Evolutionary conservation across 805 yeast genomes (phyloP), one percentile per base, ranked within the genome.

Genomic region (Clavispora carvajalis): DNA sequence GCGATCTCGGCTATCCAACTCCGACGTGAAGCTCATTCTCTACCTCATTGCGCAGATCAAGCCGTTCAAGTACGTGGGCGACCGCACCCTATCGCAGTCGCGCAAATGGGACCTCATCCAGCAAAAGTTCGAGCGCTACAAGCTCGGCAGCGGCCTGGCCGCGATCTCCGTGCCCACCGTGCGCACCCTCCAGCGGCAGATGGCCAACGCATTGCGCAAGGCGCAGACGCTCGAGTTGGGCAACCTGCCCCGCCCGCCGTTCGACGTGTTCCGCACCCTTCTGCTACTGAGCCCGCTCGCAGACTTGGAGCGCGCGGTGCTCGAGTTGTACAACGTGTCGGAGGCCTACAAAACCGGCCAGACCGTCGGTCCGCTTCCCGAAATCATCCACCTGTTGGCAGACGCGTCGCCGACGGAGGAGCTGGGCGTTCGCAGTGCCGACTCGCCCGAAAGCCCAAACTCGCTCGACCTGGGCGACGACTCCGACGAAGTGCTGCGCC

Each of bases 11-110:
- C 46, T 64, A 30, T 50, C 60, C 9, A 37, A 44, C 13, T 50
- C 51, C 24, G 68, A 64, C 36, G 58, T 63, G 12, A 52, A 47
- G 40, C 46, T 63, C 6, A 61, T 64, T 6, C 44, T 63, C n/a
- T 59, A 53, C 35, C 45, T 63, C 24, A 64, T 61, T 12, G 47
- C 55, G 18, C 48, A 53, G 21, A 52, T 61, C 24, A 63, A 62
- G 39, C 69, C 69, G 3, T 64, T 64, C 51, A 63, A 63, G 42
- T 64, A 63, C 41, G 54, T 62, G 17, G 69, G 69, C 7, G 65
- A 64, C 38, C 44, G 67, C 25, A 49, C 55, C 12, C 39, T 59
- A 19, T 52, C 57, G 23, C 69, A 64, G 44, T 61, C 66, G 10
- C 55, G 53, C 40, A 64, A 64, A 43, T 64, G 69, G 69, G 62